Percentiles rank a stretch among this genome's conserved stretches.
phyloP scores from a whole-genome alignment of 1,284 basidiomycete genomes.

The Trichosporon sp. region DNA sequence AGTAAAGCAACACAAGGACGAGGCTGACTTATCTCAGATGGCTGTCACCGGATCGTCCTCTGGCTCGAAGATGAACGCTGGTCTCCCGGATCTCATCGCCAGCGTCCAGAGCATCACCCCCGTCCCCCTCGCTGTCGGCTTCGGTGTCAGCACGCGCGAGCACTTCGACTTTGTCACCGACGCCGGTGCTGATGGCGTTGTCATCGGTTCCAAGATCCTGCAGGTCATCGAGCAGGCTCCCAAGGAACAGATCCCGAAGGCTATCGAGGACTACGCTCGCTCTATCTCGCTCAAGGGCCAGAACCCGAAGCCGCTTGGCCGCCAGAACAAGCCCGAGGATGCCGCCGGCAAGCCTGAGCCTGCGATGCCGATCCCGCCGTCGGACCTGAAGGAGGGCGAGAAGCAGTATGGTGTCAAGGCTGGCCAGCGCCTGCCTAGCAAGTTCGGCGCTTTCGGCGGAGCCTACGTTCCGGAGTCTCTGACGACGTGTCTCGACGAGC shows the following conservation, averaged over 20 bases:
- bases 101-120: constrained; percentile 64
- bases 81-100: constrained; percentile 69
- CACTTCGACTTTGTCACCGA: constrained; percentile 81
- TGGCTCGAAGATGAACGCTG: constrained; percentile 62
- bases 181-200: constrained; percentile 89
- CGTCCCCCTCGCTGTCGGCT: constrained; percentile 89
- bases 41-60: constrained; percentile 92
- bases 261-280: constrained; percentile 69
- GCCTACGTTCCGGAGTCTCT: constrained; percentile 95
- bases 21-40: constrained; percentile 59
- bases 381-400: constrained; percentile 24
- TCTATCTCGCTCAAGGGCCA: constrained; percentile 62
- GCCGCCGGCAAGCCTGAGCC: constrained; percentile 29
- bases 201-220: constrained; percentile 84
- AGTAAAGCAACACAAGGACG: constrained; percentile 15
- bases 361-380: constrained; percentile 41
- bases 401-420: constrained; percentile 36
- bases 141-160: constrained; percentile 86
- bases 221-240: constrained; percentile 65
- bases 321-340: constrained; percentile 20
- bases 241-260: constrained; percentile 53
- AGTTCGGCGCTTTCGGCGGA: constrained; percentile 94
- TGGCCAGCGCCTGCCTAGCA: constrained; percentile 59
- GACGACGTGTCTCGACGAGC: constrained; percentile 81
- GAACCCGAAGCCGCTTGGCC: constrained; percentile 40